Evolutionary conservation across 2,329 filamentous ascomycete genomes (phyloP).

Genomic region (Lojkania enalia): DNA sequence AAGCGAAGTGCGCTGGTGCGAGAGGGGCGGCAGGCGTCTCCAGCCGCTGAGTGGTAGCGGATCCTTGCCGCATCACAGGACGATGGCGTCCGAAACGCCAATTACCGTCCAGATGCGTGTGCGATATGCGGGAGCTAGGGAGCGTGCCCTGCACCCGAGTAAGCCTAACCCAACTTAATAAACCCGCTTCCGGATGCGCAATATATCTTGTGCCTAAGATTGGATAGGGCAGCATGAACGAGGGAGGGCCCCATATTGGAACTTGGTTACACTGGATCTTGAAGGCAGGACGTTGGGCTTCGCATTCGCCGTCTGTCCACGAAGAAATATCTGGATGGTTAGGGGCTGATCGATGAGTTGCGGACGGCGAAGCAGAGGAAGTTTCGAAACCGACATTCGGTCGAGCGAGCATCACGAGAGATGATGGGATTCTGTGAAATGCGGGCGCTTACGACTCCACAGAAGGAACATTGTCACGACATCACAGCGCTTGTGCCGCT

Average conservation of each 20-base stretch:
- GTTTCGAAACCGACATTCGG: no score
- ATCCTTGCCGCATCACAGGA: conserved; percentile 35
- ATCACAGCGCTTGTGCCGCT: not conserved
- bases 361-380: not conserved
- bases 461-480: not conserved
- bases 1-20: no score
- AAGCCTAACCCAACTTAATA: conserved; percentile 2
- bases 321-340: no score
- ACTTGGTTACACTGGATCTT: not conserved
- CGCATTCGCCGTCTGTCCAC: not conserved
- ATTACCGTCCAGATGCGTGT: not conserved
- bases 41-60: conserved; percentile 38
- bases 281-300: not conserved
- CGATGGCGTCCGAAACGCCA: conserved; percentile 5
- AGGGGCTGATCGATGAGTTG: not conserved
- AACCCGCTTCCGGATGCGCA: conserved; percentile 7
- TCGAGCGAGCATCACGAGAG: conserved; percentile 1
- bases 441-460: not conserved
- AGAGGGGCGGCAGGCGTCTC: conserved; percentile 5
- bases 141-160: not conserved
- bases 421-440: not conserved
- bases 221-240: conserved; percentile 15
- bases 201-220: conserved; percentile 7
- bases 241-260: not conserved
- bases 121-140: conserved; percentile 6